Conservation (phyloP, 768 basidiomycete genomes). For the Pleurotus tuber-regium region DNA sequence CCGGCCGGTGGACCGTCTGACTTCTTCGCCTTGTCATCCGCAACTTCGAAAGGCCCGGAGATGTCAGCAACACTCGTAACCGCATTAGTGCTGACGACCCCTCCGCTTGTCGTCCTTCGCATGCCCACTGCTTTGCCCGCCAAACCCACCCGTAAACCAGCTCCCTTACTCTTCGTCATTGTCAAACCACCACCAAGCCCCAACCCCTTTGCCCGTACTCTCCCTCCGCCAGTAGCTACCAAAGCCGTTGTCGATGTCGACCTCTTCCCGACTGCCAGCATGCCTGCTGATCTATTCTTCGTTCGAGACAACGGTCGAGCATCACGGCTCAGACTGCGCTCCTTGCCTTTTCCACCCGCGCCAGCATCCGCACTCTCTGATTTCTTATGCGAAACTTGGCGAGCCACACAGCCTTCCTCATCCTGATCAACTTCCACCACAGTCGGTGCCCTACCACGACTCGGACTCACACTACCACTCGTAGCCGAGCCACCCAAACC, state of each 20-base stretch:
- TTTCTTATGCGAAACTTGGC: not conserved
- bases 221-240: constrained; percentile 2
- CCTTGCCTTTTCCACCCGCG: not conserved
- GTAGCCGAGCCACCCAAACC: not conserved
- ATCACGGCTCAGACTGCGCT: constrained; percentile 3
- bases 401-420: not conserved
- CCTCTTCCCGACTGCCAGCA: constrained; percentile 7
- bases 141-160: constrained; percentile 4
- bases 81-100: not conserved
- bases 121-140: constrained; percentile 10
- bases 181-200: constrained; percentile 7
- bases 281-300: not conserved
- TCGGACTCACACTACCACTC: not conserved
- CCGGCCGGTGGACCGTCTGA: not conserved
- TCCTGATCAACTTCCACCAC: not conserved
- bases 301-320: not conserved
- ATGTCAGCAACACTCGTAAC: constrained; percentile 2
- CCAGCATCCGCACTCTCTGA: not conserved
- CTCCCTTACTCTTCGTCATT: constrained; percentile 12
- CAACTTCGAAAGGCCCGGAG: constrained; percentile 17
- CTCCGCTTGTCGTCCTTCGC: constrained; percentile 9
- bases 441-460: not conserved
- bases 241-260: constrained; percentile 6
- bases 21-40: constrained; percentile 11
- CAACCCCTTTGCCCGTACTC: constrained; percentile 7